phyloP scores from a whole-genome alignment of 768 basidiomycete species.

The Mycena rebaudengoi region DNA sequence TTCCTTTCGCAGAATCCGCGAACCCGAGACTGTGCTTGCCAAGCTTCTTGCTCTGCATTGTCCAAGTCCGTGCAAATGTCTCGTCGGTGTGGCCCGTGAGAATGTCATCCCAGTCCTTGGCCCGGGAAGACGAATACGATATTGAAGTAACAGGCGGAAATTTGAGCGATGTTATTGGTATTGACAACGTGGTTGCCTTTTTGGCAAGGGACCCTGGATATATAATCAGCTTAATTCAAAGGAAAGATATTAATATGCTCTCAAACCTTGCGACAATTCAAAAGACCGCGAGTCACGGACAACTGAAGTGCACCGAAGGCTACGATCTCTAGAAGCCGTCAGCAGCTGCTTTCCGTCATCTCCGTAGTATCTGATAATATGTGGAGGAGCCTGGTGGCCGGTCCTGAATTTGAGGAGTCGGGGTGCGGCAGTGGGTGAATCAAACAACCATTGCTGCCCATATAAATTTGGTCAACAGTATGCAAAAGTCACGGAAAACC shows the following conservation, averaged over 20 bases:
- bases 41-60: constrained; percentile 79
- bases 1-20: constrained; percentile 56
- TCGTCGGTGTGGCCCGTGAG: constrained; percentile 91
- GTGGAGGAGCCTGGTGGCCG: constrained; percentile 91
- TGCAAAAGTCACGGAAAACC: constrained; percentile 5
- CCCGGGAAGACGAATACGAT: constrained; percentile 78
- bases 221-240: background rate
- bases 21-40: constrained; percentile 80
- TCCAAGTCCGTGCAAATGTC: constrained; percentile 86
- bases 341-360: constrained; percentile 96
- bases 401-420: constrained; percentile 91
- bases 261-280: constrained; percentile 93
- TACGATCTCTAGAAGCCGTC: constrained; percentile 89
- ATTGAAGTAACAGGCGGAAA: constrained; percentile 82
- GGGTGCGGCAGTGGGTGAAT: constrained; percentile 87
- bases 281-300: constrained; percentile 95
- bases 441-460: constrained; percentile 95
- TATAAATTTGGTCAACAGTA: background rate
- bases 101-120: constrained; percentile 98
- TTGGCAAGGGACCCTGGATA: constrained; percentile 84
- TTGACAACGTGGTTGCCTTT: constrained; percentile 80
- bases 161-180: constrained; percentile 84
- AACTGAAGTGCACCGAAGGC: constrained; percentile 88
- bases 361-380: constrained; percentile 93
- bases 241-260: background rate